phyloP scores from a whole-genome alignment of 1,284 basidiomycete genomes.

The Lignosus rhinocerotis region DNA sequence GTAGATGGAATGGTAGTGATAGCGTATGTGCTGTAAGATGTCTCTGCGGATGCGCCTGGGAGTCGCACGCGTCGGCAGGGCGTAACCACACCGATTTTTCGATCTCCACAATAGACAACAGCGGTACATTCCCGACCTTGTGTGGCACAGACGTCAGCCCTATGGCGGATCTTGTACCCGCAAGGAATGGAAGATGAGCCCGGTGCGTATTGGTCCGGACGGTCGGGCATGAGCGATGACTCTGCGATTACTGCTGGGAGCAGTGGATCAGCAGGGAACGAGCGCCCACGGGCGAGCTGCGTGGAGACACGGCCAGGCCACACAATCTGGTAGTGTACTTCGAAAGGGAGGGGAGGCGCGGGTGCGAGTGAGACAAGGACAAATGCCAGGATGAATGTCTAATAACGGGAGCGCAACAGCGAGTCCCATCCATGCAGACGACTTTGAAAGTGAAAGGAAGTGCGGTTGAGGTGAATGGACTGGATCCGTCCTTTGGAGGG shows the following conservation, averaged over 20 bases:
- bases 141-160: conserved; percentile 3
- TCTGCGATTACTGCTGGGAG: no score
- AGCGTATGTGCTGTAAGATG: not conserved
- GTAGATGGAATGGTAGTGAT: not conserved
- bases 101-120: conserved; percentile 12
- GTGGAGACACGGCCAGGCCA: conserved; percentile 6
- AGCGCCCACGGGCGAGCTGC: not conserved
- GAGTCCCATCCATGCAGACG: not conserved
- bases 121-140: conserved; percentile 6
- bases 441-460: not conserved
- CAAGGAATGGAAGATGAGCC: no score
- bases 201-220: not conserved
- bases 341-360: not conserved
- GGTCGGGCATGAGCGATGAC: not conserved
- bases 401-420: conserved; percentile 6
- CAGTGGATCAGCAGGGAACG: no score
- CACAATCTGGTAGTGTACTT: not conserved
- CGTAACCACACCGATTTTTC: not conserved
- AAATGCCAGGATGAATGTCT: not conserved
- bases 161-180: conserved; percentile 1
- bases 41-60: not conserved
- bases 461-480: conserved; percentile 7
- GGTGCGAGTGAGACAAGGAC: not conserved
- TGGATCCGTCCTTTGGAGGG: conserved; percentile 1
- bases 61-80: not conserved